Base-by-base conservation (phyloP, 2,329 filamentous ascomycete genomes). In the Nemania sp. region DNA sequence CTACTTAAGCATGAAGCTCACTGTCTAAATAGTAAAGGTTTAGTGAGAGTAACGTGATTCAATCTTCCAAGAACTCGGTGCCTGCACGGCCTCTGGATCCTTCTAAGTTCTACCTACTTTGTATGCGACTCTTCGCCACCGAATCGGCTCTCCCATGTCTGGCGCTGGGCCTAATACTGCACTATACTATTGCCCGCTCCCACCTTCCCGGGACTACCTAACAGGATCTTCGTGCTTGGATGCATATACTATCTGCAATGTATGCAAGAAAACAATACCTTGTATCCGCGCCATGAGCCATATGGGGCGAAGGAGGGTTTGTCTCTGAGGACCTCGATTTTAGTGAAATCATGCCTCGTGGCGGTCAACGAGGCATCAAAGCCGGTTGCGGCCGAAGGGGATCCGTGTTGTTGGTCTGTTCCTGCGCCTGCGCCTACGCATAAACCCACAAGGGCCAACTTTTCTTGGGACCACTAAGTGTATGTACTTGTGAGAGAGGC, bases 121-220 rank as follows among this genome's bases (percentile, higher is more conserved):
- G n/a, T 9, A 34, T 40, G 26, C 28, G 39, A 36, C 7, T 20
- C 15, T 34, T 48, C 30, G 12, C 36, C 43, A 26, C 47, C 17
- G 19, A 34, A 45, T 52, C 39, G 39, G 26, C 39, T 28, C 34
- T 48, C 33, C 22, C 26, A 36, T n/a, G 17, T 37, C 19, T 37
- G 34, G 34, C 28, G 50, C 36, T 54, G 44, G 50, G 23, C 41
- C 33, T 20, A 49, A 19, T 12, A 36, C 15, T 17, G 3, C 33
- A 19, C 14, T 33, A 17, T 17, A n/a, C n/a, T n/a, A n/a, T n/a
- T n/a, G n/a, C n/a, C n/a, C n/a, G n/a, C 33, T 36, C 19, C 30
- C 36, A 41, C 30, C 26, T 28, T 36, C 20, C 36, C 39, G 28
- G 31, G 49, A n/a, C n/a, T n/a, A n/a, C 30, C 37, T 20, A 28